These are phyloP conservation scores for Syncephalastrum racemosum DNA, from an alignment of 371 early-diverging fungal species.

Conservation along the genomic window DNA sequence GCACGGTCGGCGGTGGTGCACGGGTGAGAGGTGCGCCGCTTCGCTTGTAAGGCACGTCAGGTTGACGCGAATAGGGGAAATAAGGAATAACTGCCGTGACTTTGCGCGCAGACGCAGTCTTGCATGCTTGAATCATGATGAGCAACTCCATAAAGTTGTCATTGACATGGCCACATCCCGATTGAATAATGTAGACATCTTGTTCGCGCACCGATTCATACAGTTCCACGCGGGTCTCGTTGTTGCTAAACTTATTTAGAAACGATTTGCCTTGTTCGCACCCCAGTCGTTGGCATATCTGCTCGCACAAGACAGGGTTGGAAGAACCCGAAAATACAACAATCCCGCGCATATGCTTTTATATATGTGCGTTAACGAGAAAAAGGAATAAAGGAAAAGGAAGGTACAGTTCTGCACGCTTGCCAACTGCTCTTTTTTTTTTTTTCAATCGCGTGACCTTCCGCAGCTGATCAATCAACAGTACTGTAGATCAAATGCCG, in stretches of 20 bases:
- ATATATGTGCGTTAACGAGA: constrained; percentile 11
- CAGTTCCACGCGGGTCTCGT: constrained; percentile 88
- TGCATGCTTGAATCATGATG: constrained; percentile 84
- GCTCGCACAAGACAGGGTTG: constrained; percentile 78
- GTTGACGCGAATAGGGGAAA: constrained; percentile 93
- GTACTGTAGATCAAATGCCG: background rate
- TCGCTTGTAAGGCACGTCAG: constrained; percentile 68
- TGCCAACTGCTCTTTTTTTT: background rate
- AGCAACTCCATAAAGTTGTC: constrained; percentile 80
- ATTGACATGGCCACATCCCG: constrained; percentile 87
- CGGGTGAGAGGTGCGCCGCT: constrained; percentile 52
- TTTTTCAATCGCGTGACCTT: background rate
- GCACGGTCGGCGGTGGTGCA: constrained; percentile 37
- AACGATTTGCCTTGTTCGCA: constrained; percentile 47
- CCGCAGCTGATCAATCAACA: background rate
- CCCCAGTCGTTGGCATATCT: constrained; percentile 85
- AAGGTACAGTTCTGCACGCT: background rate
- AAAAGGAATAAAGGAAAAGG: background rate
- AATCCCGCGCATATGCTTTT: constrained; percentile 18
- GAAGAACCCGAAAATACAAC: constrained; percentile 71
- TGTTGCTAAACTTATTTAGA: constrained; percentile 78
- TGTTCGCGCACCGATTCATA: constrained; percentile 87
- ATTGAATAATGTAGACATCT: constrained; percentile 91
- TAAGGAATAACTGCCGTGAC: constrained; percentile 93
- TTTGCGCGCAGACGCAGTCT: constrained; percentile 83